Evolutionary conservation across 768 basidiomycete species (phyloP), one percentile per base, ranked within the genome.

Genomic region (Strobilomyces confusus): DNA sequence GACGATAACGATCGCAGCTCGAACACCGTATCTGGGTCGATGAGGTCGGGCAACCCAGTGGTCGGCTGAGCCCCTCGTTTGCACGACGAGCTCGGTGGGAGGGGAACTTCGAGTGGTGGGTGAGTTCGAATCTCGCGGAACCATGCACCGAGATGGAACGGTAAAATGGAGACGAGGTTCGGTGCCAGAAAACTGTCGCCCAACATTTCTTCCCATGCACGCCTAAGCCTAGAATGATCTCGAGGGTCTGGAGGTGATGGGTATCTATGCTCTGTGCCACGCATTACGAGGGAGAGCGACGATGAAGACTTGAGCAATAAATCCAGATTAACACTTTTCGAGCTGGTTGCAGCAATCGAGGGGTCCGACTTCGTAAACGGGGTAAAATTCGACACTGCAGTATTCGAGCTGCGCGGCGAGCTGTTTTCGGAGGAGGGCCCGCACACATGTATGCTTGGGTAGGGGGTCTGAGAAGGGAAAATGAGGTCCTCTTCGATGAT

Each of bases 401-500:
- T 70, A 49, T 58, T 57, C 8, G 68, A 70, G 46, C 70, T 66
- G 41, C 63, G 59, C 0, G 62, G 60, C 1, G 66, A 72, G 32
- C 51, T 60, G 15, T 59, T 57, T 51, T 43, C 55, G 15, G 64
- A 63, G 3, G 64, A 70, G 22, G 20, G 51, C 14, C 56, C 48
- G 14, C 48, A 52, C 20, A n/a, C 5, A n/a, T 54, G 36, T 11
- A 36, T n/a, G n/a, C 56, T 49, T 15, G 52, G 44, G n/a, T 37
- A 49, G 3, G 54, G 50, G 17, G 51, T 41, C 47, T 61, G 58
- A 43, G 75, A 80, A 9, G 87, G 87, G 62, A 89, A 89, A 44
- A 87, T 75, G 8, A 83, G 74, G 62, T 88, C 86, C 54, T 90
- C 87, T 65, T 88, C 87, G 34, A 88, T 78, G 9, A 88, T 73